Evolutionary conservation across 2,329 filamentous ascomycete species (phyloP).

Genomic region (Pseudogymnoascus sp.): DNA sequence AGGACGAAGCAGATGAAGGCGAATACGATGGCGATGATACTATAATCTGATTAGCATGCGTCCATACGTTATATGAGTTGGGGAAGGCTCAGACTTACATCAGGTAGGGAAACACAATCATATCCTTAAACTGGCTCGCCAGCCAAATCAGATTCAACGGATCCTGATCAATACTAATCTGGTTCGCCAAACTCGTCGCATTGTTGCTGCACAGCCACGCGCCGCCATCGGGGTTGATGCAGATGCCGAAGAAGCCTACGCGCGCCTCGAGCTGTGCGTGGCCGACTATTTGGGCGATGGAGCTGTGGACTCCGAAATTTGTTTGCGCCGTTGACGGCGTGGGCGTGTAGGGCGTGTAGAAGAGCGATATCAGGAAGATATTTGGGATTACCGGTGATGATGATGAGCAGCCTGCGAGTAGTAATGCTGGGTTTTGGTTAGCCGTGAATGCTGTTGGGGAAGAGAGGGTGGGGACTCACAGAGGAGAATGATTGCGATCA

Average conservation of each 20-base stretch:
- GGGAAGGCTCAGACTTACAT: conserved; percentile 55
- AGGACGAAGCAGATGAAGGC: conserved; percentile 93
- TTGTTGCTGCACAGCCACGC: conserved; percentile 96
- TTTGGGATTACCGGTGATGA: conserved; percentile 83
- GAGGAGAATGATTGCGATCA: conserved; percentile 83
- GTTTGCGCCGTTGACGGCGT: conserved; percentile 79
- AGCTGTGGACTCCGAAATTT: conserved; percentile 75
- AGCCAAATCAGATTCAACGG: conserved; percentile 97
- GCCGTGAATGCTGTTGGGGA: conserved; percentile 7
- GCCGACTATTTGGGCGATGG: conserved; percentile 85
- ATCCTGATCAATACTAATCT: conserved; percentile 85
- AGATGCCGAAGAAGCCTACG: conserved; percentile 97
- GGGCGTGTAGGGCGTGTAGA: conserved; percentile 77
- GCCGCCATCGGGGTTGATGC: conserved; percentile 83
- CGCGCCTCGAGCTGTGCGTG: conserved; percentile 77
- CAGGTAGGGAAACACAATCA: conserved; percentile 95
- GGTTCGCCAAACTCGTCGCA: conserved; percentile 82
- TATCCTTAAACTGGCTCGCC: conserved; percentile 93
- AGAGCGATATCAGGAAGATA: conserved; percentile 97
- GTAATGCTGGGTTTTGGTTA: conserved; percentile 54
- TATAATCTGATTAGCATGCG: conserved; percentile 29
- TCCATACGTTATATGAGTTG: not conserved
- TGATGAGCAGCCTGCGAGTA: conserved; percentile 75
- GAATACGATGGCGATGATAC: conserved; percentile 95
- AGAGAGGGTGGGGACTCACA: conserved; percentile 54